These are phyloP conservation scores for Candida ipomoeae DNA, from an alignment of 805 yeast genomes.

Conservation along the genomic window DNA sequence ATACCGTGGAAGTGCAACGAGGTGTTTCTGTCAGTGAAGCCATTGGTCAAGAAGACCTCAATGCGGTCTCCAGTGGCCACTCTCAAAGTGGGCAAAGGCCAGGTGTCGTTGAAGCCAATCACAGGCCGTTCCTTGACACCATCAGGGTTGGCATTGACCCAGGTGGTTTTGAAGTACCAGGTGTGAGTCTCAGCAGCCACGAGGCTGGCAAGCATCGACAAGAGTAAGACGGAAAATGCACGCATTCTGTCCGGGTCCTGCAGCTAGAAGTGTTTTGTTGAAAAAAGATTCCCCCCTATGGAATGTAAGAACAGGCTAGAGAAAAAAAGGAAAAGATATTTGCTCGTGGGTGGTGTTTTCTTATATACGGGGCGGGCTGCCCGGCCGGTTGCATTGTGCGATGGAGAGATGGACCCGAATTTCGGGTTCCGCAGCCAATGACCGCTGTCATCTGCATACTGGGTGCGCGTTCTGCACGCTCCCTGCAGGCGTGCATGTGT, in stretches of 20 bases:
- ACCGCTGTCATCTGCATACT: conserved; percentile 6
- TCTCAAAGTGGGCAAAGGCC: conserved; percentile 86
- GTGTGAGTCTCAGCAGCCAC: conserved; percentile 49
- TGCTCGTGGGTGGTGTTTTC: conserved; percentile 9
- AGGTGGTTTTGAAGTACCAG: conserved; percentile 61
- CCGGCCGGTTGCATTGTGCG: background rate
- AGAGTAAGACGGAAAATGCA: conserved; percentile 16
- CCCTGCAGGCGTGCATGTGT: background rate
- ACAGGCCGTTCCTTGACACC: conserved; percentile 52
- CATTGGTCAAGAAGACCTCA: conserved; percentile 68
- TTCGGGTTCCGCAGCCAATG: conserved; percentile 17
- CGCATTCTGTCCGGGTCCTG: conserved; percentile 15
- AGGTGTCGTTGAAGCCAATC: conserved; percentile 63
- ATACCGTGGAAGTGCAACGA: conserved; percentile 92
- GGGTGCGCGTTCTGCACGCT: background rate
- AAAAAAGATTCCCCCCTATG: conserved; percentile 15
- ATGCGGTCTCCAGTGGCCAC: conserved; percentile 80
- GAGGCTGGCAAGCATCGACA: conserved; percentile 18
- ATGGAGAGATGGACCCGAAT: conserved; percentile 3
- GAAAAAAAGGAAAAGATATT: conserved; percentile 13
- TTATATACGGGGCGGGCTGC: conserved; percentile 7
- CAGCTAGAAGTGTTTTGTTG: conserved; percentile 6
- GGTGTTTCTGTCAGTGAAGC: conserved; percentile 60
- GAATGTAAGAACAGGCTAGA: conserved; percentile 20
- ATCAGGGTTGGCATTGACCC: conserved; percentile 69